phyloP scores from a whole-genome alignment of 805 yeast species.

The Metschnikowia drakensbergensis region DNA sequence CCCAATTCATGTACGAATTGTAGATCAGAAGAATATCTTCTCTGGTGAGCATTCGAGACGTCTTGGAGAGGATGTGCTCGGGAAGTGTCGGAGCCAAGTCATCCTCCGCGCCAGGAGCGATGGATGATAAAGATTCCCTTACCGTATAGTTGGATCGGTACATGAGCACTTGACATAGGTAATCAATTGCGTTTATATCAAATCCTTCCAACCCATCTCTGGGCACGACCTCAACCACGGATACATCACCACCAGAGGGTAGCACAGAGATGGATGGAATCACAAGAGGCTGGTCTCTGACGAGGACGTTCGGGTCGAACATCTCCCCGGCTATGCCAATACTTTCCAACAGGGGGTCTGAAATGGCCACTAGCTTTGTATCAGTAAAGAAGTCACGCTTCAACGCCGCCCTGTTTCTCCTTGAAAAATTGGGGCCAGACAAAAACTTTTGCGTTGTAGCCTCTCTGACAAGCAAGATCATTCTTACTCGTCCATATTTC shows the following conservation, averaged over 20 bases:
- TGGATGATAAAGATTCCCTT: slow-evolving; percentile 42
- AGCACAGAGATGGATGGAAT: slow-evolving; percentile 26
- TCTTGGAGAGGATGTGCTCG: slow-evolving; percentile 37
- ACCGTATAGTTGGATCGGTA: slow-evolving; percentile 40
- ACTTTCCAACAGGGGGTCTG: slow-evolving; percentile 19
- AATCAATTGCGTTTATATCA: slow-evolving; percentile 58
- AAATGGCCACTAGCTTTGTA: slow-evolving; percentile 50
- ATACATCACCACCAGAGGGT: slow-evolving; percentile 37
- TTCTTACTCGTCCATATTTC: slow-evolving; percentile 64
- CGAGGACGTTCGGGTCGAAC: slow-evolving; percentile 35
- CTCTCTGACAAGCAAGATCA: slow-evolving; percentile 66
- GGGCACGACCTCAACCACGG: slow-evolving; percentile 56
- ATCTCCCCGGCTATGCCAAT: slow-evolving; percentile 21
- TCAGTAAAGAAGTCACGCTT: slow-evolving; percentile 64
- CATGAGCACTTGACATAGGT: slow-evolving; percentile 42
- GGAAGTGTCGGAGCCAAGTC: slow-evolving; percentile 36
- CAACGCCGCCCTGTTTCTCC: slow-evolving; percentile 60
- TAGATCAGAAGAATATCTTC: slow-evolving; percentile 55
- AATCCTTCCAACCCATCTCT: slow-evolving; percentile 22
- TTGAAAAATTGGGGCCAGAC: slow-evolving; percentile 48
- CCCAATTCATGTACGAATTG: slow-evolving; percentile 65
- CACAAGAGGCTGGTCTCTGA: slow-evolving; percentile 36
- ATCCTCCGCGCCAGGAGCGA: slow-evolving; percentile 81
- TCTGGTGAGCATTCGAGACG: slow-evolving; percentile 45
- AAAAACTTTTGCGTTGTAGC: slow-evolving; percentile 54